Evolutionary conservation across 139 green algal genomes (phyloP), one percentile per base, ranked within the genome.

Genomic region (Auxenochlorella protothecoides): DNA sequence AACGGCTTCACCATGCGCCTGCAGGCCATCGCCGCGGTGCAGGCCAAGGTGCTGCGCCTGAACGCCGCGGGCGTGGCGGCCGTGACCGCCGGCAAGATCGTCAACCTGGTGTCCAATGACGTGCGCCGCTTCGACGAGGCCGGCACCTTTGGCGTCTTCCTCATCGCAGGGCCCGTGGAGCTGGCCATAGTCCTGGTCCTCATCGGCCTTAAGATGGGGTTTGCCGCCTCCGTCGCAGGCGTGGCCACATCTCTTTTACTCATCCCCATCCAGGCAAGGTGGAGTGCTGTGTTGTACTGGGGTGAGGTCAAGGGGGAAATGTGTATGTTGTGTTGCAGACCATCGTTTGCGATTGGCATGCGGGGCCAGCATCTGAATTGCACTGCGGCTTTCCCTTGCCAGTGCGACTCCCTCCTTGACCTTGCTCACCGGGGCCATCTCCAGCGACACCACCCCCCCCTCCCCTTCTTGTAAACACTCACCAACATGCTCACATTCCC

Each of bases 51-150:
- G 8, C 76, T 96, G 59, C 80, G 84, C n/a, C 82, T 96, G 7
- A 94, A 94, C 81, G 77, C 71, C 14, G 83, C 84, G 2, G 72
- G 81, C 2, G 77, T 95, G 7, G 71, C 76, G 5, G 74, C 82
- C 60, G 70, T 86, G 53, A 84, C 72, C 8, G 62, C 71, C 5
- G 83, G 83, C 61, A 77, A 79, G 74, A 73, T 85, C 15, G 72
- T 86, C 9, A 88, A 86, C 59, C 57, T 88, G 59, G 75, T 80
- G 9, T 75, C 57, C 66, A 91, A 89, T 64, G 85, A 95, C 65
- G 83, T 92, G 60, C 77, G 83, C 5, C 80, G 89, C 11, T 92
- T 95, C 68, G 90, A 96, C 55, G 85, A 92, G 53, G 80, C 78
- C 5, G 70, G 78, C 6, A 78, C 79, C 14, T 93, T 92, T 72